phyloP scores from a whole-genome alignment of 768 basidiomycete genomes.

The Phanerochaete carnosa region DNA sequence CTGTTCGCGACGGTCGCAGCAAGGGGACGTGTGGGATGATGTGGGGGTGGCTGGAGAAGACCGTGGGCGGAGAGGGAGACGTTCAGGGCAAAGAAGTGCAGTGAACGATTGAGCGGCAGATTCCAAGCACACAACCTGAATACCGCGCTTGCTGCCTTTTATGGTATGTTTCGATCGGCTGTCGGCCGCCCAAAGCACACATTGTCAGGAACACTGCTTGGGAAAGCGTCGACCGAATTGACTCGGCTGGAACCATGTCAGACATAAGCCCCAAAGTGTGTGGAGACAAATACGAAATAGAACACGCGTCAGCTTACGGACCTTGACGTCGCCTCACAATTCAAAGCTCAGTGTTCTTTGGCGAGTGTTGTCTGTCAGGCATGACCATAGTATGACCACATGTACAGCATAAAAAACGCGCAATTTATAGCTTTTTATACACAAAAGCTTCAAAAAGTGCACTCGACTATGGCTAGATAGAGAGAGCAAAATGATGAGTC shows the following conservation, averaged over 20 bases:
- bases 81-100: not conserved
- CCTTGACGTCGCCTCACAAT: too few relatives aligned
- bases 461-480: too few relatives aligned
- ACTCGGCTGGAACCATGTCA: not conserved
- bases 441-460: too few relatives aligned
- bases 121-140: not conserved
- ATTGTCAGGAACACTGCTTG: not conserved
- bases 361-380: too few relatives aligned
- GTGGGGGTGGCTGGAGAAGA: not conserved
- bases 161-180: conserved; percentile 5
- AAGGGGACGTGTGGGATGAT: not conserved
- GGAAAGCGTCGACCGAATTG: not conserved
- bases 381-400: too few relatives aligned
- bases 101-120: conserved; percentile 5
- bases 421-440: too few relatives aligned
- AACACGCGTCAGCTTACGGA: not conserved
- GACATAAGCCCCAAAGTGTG: not conserved
- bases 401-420: too few relatives aligned
- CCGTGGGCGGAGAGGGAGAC: not conserved
- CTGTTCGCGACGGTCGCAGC: not conserved
- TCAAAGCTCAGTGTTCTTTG: too few relatives aligned
- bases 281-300: not conserved
- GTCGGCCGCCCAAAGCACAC: not conserved
- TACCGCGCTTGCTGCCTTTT: not conserved
- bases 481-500: too few relatives aligned